These are phyloP conservation scores for Mucor plumbeus DNA, from an alignment of 371 early-diverging fungal species.

Conservation along the genomic window DNA sequence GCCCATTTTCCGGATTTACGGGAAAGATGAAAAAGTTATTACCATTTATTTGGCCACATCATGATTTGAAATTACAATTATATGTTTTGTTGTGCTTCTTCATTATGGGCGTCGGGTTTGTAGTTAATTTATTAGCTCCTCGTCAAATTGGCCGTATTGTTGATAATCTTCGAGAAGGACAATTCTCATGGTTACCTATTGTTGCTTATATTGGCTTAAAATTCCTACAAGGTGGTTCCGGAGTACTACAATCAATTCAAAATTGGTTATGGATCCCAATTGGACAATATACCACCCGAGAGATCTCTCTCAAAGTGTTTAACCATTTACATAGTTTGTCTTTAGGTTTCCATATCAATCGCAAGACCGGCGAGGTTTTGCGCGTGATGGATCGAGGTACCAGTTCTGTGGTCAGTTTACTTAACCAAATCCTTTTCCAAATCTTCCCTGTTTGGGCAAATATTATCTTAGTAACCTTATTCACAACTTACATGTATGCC, in stretches of 20 bases:
- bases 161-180: slow-evolving; percentile 54
- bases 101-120: slow-evolving; percentile 73
- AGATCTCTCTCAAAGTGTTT: slow-evolving; percentile 86
- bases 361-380: slow-evolving; percentile 93
- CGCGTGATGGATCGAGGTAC: slow-evolving; percentile 92
- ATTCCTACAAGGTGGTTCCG: slow-evolving; percentile 81
- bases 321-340: slow-evolving; percentile 86
- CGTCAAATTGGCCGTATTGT: slow-evolving; percentile 82
- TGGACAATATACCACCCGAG: slow-evolving; percentile 85
- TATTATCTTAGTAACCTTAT: slow-evolving; percentile 79
- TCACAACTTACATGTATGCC: slow-evolving; percentile 75
- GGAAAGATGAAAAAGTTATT: slow-evolving; percentile 64
- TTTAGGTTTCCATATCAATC: slow-evolving; percentile 85
- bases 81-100: slow-evolving; percentile 72
- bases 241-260: slow-evolving; percentile 80
- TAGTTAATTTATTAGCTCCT: slow-evolving; percentile 86
- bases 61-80: slow-evolving; percentile 64
- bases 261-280: slow-evolving; percentile 91
- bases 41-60: slow-evolving; percentile 88
- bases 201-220: slow-evolving; percentile 73
- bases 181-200: slow-evolving; percentile 69
- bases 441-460: slow-evolving; percentile 89
- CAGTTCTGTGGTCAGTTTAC: slow-evolving; percentile 74
- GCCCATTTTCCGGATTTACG: slow-evolving; percentile 51
- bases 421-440: slow-evolving; percentile 88